These are phyloP conservation scores for Coemansia sp. DNA, from an alignment of 192 early-diverging fungal species.

Conservation along the genomic window DNA sequence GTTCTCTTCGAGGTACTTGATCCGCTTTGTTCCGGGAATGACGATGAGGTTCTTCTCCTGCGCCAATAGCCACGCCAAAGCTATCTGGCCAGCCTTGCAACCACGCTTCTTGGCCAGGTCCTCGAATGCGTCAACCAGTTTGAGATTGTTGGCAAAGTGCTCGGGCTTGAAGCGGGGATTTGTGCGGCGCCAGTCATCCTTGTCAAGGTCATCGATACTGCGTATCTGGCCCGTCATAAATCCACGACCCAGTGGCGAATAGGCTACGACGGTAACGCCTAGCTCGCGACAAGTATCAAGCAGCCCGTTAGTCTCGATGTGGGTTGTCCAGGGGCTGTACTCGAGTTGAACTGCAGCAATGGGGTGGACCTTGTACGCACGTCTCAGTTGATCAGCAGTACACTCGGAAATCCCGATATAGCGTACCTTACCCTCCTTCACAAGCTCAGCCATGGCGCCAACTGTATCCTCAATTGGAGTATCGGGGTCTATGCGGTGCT, in stretches of 20 bases:
- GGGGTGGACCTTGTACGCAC: conserved; percentile 68
- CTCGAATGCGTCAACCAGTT: conserved; percentile 58
- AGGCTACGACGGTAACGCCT: conserved; percentile 70
- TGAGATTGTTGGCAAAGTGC: conserved; percentile 60
- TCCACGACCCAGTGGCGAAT: conserved; percentile 73
- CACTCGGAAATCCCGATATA: conserved; percentile 65
- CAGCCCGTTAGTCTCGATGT: conserved; percentile 66
- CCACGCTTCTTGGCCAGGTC: conserved; percentile 56
- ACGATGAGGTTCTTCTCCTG: conserved; percentile 55
- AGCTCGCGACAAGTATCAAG: conserved; percentile 71
- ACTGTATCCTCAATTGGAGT: conserved; percentile 66
- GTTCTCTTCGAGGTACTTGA: conserved; percentile 53
- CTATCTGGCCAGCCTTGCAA: conserved; percentile 56
- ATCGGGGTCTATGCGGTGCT: conserved; percentile 61
- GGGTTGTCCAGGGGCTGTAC: conserved; percentile 58
- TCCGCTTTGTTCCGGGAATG: conserved; percentile 62
- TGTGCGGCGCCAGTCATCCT: conserved; percentile 55
- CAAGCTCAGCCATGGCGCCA: conserved; percentile 61
- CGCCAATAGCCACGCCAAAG: conserved; percentile 64
- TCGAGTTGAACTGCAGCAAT: conserved; percentile 57
- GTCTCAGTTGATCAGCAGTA: conserved; percentile 60
- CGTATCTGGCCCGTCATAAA: conserved; percentile 66
- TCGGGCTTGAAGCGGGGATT: conserved; percentile 63
- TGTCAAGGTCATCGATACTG: conserved; percentile 55
- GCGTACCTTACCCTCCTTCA: conserved; percentile 66